Percentiles rank a stretch among this genome's conserved stretches.
Evolutionary conservation across 768 basidiomycete genomes (phyloP).

Genomic region (Leccinellum rugosiceps): DNA sequence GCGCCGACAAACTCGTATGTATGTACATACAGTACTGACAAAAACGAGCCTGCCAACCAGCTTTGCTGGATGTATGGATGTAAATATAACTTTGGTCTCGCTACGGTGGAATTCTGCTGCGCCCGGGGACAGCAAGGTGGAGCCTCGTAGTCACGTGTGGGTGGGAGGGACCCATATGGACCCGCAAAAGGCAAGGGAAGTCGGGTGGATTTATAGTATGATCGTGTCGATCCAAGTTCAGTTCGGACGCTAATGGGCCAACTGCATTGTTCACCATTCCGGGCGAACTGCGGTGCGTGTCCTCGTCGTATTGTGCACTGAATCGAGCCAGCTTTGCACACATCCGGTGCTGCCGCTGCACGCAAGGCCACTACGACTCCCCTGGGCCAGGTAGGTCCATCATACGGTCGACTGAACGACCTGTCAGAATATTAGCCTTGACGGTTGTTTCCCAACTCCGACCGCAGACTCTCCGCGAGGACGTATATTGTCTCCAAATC

Average conservation of each 20-base stretch:
- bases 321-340: conserved; percentile 14
- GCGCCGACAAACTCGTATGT: neutral
- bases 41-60: neutral
- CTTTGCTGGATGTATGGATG: neutral
- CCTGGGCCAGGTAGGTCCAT: neutral
- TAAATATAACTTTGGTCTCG: neutral
- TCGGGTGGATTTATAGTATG: neutral
- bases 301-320: conserved; percentile 23
- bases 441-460: conserved; percentile 31
- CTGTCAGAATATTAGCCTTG: conserved; percentile 20
- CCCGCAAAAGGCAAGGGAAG: conserved; percentile 34
- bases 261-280: conserved; percentile 30
- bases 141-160: conserved; percentile 30
- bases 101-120: neutral
- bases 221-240: conserved; percentile 2
- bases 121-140: neutral
- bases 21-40: neutral
- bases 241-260: neutral
- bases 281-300: conserved; percentile 20
- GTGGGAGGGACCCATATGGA: conserved; percentile 37
- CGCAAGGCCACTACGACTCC: neutral
- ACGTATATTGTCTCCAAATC: conserved; percentile 23
- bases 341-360: neutral
- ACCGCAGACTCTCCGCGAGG: conserved; percentile 31
- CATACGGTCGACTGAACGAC: neutral